phyloP scores from a whole-genome alignment of 805 yeast genomes.

The Metschnikowia matae region DNA sequence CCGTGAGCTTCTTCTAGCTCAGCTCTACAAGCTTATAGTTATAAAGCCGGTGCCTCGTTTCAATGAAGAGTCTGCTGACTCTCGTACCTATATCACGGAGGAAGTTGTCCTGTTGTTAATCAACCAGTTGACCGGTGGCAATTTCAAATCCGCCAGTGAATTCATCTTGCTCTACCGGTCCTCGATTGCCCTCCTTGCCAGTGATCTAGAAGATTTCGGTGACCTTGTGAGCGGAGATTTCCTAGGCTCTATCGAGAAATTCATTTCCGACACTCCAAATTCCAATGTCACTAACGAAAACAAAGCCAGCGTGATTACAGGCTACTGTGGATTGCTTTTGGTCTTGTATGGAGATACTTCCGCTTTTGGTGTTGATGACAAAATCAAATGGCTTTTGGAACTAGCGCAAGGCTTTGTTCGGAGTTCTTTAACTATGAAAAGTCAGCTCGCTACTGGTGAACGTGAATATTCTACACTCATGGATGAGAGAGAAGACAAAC shows the following conservation, averaged over 20 bases:
- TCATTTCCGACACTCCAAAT: conserved; percentile 34
- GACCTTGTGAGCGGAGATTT: conserved; percentile 31
- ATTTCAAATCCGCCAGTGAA: conserved; percentile 38
- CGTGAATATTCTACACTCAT: conserved; percentile 40
- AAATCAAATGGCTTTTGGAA: conserved; percentile 40
- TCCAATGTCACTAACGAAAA: conserved; percentile 33
- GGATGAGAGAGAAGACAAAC: conserved; percentile 34
- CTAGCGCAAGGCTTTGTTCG: conserved; percentile 37
- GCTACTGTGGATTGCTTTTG: conserved; percentile 36
- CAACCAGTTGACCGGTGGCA: conserved; percentile 27
- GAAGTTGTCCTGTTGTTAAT: conserved; percentile 32
- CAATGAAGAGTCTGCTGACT: conserved; percentile 34
- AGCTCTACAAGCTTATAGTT: conserved; percentile 45
- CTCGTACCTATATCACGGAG: conserved; percentile 32
- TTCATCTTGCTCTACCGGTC: conserved; percentile 39
- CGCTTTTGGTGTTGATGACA: conserved; percentile 47
- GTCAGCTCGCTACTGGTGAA: conserved; percentile 37
- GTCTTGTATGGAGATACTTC: conserved; percentile 47
- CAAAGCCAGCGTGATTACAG: conserved; percentile 36
- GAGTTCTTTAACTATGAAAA: conserved; percentile 27
- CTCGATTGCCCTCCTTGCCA: conserved; percentile 39
- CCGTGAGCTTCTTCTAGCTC: conserved; percentile 48
- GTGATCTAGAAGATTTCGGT: conserved; percentile 51
- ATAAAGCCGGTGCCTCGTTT: conserved; percentile 35
- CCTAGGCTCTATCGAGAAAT: conserved; percentile 20